These are phyloP conservation scores for Plantago rigida DNA, from an alignment of 305 asterid species.

Conservation along the genomic window DNA sequence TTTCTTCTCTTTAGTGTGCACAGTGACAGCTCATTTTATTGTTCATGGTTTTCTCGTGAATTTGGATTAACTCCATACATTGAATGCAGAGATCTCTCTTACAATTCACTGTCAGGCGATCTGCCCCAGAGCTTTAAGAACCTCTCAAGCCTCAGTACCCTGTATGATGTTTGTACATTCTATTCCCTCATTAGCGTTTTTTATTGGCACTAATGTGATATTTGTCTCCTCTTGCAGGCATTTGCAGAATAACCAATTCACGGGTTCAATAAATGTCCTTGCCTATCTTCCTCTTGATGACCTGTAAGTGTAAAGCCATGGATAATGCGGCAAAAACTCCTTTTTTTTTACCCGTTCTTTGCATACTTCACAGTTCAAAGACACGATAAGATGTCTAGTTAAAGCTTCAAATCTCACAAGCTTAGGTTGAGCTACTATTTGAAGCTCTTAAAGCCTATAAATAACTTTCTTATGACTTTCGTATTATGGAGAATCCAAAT, in stretches of 20 bases:
- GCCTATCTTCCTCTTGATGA: constrained; percentile 45
- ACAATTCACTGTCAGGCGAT: constrained; percentile 41
- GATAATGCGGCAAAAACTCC: not conserved
- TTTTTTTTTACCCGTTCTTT: too few relatives aligned
- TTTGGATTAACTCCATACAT: constrained; percentile 11
- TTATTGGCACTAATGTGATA: constrained; percentile 16
- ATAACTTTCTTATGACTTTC: not conserved
- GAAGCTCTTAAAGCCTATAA: not conserved
- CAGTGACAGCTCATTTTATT: not conserved
- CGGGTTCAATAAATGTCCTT: constrained; percentile 48
- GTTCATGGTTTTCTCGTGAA: not conserved
- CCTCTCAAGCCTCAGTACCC: constrained; percentile 34
- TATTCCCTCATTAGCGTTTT: not conserved
- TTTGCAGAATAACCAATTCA: constrained; percentile 55
- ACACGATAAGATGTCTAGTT: too few relatives aligned
- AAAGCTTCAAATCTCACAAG: too few relatives aligned
- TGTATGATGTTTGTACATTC: constrained; percentile 30
- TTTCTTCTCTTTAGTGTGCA: not conserved
- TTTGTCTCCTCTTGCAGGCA: constrained; percentile 34
- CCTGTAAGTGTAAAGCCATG: constrained; percentile 33
- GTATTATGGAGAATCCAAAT: not conserved
- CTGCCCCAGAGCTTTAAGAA: constrained; percentile 38
- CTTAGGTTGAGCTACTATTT: too few relatives aligned
- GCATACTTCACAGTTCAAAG: too few relatives aligned
- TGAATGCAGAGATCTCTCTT: constrained; percentile 43